A percentile compares a stretch with the other conserved stretches of the same genome.
Conservation (phyloP, 2,329 filamentous ascomycete species). For the Coniochaeta pulveracea region DNA sequence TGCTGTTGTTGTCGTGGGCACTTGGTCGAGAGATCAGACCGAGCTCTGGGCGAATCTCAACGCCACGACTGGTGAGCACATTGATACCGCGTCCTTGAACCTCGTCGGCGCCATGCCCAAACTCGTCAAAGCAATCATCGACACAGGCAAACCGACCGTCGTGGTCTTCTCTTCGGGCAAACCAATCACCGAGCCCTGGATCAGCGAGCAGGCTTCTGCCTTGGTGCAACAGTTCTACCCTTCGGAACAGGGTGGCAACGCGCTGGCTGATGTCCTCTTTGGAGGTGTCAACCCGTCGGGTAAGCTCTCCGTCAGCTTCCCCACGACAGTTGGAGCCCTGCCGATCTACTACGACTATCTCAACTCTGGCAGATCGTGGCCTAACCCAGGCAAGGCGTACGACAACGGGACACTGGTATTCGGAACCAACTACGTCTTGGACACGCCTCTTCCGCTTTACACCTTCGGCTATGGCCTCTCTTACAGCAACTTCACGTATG, state of each 20-base stretch:
- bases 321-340: constrained; percentile 73
- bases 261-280: constrained; percentile 68
- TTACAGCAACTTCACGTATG: constrained; percentile 63
- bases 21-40: constrained; percentile 62
- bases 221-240: constrained; percentile 72
- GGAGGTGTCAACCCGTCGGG: constrained; percentile 66
- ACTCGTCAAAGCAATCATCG: constrained; percentile 71
- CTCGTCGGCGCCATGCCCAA: constrained; percentile 82
- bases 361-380: constrained; percentile 56
- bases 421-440: constrained; percentile 86
- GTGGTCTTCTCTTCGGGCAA: constrained; percentile 74
- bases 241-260: constrained; percentile 76
- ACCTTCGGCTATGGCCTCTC: constrained; percentile 81
- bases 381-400: constrained; percentile 61
- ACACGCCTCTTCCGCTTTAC: constrained; percentile 66
- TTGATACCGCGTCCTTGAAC: constrained; percentile 51
- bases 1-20: constrained; percentile 63
- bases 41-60: constrained; percentile 70
- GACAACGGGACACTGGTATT: constrained; percentile 76
- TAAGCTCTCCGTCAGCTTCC: constrained; percentile 39
- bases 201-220: constrained; percentile 50
- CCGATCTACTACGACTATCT: constrained; percentile 67
- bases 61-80: constrained; percentile 53
- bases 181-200: constrained; percentile 63
- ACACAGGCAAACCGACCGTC: constrained; percentile 65